phyloP scores from a whole-genome alignment of 352 stramenopile species.

The Globisporangium emineosum region DNA sequence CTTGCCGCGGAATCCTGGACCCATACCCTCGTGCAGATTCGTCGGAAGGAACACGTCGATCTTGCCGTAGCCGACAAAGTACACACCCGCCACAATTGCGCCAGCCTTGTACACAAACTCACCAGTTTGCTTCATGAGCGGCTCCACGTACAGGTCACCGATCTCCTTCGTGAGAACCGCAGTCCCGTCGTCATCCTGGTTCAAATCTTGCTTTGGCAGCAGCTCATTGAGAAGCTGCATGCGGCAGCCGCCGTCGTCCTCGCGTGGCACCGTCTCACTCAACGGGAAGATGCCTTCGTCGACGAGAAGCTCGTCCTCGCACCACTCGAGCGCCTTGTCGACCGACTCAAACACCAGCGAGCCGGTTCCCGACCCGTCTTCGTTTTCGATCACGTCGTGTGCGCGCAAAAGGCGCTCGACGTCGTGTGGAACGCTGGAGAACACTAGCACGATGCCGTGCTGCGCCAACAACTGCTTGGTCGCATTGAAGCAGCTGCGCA shows the following conservation, averaged over 20 bases:
- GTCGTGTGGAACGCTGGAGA: conserved; percentile 62
- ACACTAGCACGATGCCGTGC: conserved; percentile 75
- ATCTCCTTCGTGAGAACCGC: conserved; percentile 54
- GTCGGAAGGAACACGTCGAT: conserved; percentile 84
- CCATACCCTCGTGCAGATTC: conserved; percentile 74
- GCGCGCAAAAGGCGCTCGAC: conserved; percentile 74
- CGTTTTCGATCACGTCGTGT: conserved; percentile 76
- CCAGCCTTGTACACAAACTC: conserved; percentile 73
- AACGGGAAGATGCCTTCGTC: conserved; percentile 61
- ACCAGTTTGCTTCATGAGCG: conserved; percentile 48
- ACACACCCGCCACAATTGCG: conserved; percentile 57
- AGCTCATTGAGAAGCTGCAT: conserved; percentile 70
- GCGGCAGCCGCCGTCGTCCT: conserved; percentile 30
- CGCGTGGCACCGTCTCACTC: conserved; percentile 43
- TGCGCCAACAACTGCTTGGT: conserved; percentile 79
- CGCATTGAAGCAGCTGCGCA: conserved; percentile 84
- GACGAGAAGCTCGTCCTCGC: conserved; percentile 81
- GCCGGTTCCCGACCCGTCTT: conserved; percentile 42
- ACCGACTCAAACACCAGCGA: conserved; percentile 83
- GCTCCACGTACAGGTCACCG: conserved; percentile 70
- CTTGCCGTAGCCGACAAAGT: conserved; percentile 84
- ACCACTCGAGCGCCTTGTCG: conserved; percentile 84
- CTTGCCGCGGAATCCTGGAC: conserved; percentile 67
- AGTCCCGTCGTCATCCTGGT: conserved; percentile 9
- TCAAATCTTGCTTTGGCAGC: conserved; percentile 31